These are phyloP conservation scores for Phaeotremella skinneri DNA, from an alignment of 768 basidiomycete species.

Conservation along the genomic window DNA sequence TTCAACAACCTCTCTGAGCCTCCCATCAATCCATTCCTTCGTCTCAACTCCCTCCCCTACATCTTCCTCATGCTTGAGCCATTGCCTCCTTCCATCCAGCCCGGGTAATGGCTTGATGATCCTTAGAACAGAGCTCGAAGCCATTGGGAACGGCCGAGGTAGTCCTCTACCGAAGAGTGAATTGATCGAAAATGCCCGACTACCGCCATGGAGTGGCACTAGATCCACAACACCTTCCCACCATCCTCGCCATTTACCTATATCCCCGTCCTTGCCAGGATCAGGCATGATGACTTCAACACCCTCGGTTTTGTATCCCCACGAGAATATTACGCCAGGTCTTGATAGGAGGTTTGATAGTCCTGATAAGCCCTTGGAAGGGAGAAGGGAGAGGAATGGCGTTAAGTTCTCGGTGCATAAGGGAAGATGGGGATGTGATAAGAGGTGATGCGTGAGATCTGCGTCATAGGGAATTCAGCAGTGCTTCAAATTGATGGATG, in stretches of 20 bases:
- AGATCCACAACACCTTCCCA: slow-evolving; percentile 80
- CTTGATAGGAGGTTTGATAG: slow-evolving; percentile 66
- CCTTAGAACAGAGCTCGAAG: slow-evolving; percentile 27
- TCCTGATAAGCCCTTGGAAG: slow-evolving; percentile 85
- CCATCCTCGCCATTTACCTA: slow-evolving; percentile 54
- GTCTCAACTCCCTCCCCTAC: not conserved
- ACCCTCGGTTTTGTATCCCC: slow-evolving; percentile 45
- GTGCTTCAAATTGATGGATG: too few species aligned
- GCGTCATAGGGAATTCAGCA: not conserved
- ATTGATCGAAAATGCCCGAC: slow-evolving; percentile 30
- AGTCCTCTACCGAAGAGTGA: slow-evolving; percentile 33
- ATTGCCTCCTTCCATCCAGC: not conserved
- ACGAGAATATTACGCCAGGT: slow-evolving; percentile 39
- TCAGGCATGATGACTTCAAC: slow-evolving; percentile 43
- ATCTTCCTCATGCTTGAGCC: slow-evolving; percentile 8
- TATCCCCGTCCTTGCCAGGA: not conserved
- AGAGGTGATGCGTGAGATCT: slow-evolving; percentile 50
- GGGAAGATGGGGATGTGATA: slow-evolving; percentile 61
- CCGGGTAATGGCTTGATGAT: slow-evolving; percentile 25
- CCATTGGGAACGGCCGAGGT: slow-evolving; percentile 42
- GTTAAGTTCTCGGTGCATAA: slow-evolving; percentile 99
- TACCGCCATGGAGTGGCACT: slow-evolving; percentile 51
- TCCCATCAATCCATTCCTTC: slow-evolving; percentile 34
- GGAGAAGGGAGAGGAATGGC: slow-evolving; percentile 89
- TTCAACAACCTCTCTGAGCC: slow-evolving; percentile 17